Evolutionary conservation across 257 asterid genomes (phyloP).

Genomic region (Fraxinus pennsylvanica): DNA sequence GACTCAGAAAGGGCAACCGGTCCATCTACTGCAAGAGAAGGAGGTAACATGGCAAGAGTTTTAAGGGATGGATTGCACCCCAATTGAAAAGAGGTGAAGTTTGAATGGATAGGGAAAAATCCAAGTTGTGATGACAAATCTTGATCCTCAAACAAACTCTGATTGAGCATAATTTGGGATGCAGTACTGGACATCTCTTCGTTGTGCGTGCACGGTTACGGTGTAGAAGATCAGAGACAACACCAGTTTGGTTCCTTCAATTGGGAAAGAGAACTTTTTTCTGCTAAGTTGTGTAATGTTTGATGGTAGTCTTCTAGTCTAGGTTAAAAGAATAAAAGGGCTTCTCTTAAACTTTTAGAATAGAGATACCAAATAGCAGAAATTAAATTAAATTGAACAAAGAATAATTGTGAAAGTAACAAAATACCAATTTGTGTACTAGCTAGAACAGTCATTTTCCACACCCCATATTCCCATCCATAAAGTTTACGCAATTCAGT

Average conservation of each 20-base stretch:
- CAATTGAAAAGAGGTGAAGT: slow-evolving; percentile 40
- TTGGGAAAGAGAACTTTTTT: slow-evolving; percentile 15
- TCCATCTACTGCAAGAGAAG: slow-evolving; percentile 28
- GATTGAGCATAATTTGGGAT: slow-evolving; percentile 50
- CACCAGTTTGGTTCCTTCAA: slow-evolving; percentile 9
- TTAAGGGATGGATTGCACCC: slow-evolving; percentile 47
- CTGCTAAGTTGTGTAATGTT: background rate
- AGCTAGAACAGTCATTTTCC: slow-evolving; percentile 7
- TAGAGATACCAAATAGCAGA: slow-evolving; percentile 11
- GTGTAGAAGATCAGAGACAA: slow-evolving; percentile 4
- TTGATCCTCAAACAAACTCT: slow-evolving; percentile 70
- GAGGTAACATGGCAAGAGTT: slow-evolving; percentile 43
- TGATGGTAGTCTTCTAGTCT: slow-evolving; percentile 22
- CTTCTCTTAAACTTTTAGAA: slow-evolving; percentile 16
- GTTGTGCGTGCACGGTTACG: background rate
- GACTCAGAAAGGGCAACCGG: slow-evolving; percentile 39
- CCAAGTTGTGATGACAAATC: slow-evolving; percentile 68
- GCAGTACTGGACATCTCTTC: slow-evolving; percentile 31
- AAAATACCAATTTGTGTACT: background rate
- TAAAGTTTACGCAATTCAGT: slow-evolving; percentile 20
- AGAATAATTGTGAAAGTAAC: slow-evolving; percentile 14
- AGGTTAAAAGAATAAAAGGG: slow-evolving; percentile 22
- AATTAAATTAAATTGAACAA: background rate
- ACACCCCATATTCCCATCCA: background rate
- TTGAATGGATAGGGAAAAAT: slow-evolving; percentile 48